Evolutionary conservation across 169 alveolate species (phyloP), one percentile per base, ranked within the genome.

Genomic region (Eimeria acervulina): DNA sequence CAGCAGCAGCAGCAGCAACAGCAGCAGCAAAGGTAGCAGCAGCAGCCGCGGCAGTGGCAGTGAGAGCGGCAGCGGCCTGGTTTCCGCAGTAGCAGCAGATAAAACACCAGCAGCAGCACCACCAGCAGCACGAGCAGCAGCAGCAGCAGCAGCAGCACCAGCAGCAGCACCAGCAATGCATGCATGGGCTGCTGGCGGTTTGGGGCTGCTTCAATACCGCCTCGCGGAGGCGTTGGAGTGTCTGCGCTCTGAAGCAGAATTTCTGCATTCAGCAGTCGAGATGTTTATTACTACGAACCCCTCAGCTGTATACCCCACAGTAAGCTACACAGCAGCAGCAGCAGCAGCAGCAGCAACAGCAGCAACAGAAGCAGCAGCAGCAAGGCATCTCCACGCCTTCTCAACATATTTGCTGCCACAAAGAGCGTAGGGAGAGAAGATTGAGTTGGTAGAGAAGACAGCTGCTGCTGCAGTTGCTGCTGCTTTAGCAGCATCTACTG

Each of bases 111-210:
- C 85, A 33, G 42, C 51, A 31, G 42, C 52, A 8, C 52, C 55
- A 33, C 47, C 85, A 2, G 40, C 55, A 31, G 85, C 85, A 38
- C 47, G 47, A 38, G 52, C 85, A 8, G 85, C 85, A 33, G 85
- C 51, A 38, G 23, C 42, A 31, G 10, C 10, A 31, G 2, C 42
- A 1, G 80, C 31, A 15, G 80, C 80, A 19, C 19, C 33, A 15
- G 5, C 10, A 3, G 85, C 55, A 7, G 55, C 85, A 10, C n/a
- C 51, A n/a, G 52, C 85, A 38, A 23, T 38, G 42, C 85, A 74
- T 74, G 85, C 85, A 33, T 74, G 85, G 85, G 47, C 85, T 2
- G 55, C 85, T 13, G 85, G 85, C 28, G 51, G 31, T 38, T 38
- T 74, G 55, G 85, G 85, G 52, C 52, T n/a, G 26, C 31, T 74